Percentiles rank a stretch among this genome's conserved stretches.
phyloP scores from a whole-genome alignment of 371 early-diverging fungal species.

The Circinella umbellata region DNA sequence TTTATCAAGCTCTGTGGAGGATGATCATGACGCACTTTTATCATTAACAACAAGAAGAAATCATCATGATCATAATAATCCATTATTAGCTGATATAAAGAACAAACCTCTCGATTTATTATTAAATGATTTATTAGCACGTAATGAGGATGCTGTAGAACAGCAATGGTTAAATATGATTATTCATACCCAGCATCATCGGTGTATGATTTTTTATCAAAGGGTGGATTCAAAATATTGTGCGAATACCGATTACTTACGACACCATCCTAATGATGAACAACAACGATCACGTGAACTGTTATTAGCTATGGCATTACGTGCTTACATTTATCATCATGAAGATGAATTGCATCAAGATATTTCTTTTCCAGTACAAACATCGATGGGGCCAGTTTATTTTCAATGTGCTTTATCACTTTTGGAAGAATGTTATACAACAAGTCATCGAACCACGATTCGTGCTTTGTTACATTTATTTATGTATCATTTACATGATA shows the following conservation, averaged over 20 bases:
- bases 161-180: constrained; percentile 23
- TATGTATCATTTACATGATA: constrained; percentile 13
- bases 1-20: background rate
- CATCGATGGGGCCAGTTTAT: constrained; percentile 19
- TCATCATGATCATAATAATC: too few species aligned
- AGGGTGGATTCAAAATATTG: constrained; percentile 14
- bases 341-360: constrained; percentile 24
- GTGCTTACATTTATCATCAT: constrained; percentile 27
- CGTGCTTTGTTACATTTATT: constrained; percentile 28
- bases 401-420: constrained; percentile 23
- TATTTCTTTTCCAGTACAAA: constrained; percentile 12
- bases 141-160: constrained; percentile 17
- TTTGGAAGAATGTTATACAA: constrained; percentile 22
- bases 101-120: background rate
- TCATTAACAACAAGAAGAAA: too few species aligned
- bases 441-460: constrained; percentile 23
- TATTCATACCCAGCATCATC: constrained; percentile 14
- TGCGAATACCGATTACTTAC: background rate
- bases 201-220: constrained; percentile 27
- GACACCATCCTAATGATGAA: background rate
- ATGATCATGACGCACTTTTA: background rate
- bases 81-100: background rate
- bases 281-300: constrained; percentile 10
- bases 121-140: background rate
- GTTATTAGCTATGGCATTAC: constrained; percentile 21